phyloP scores from a whole-genome alignment of 768 basidiomycete genomes.

The Coprinopsis sp. region DNA sequence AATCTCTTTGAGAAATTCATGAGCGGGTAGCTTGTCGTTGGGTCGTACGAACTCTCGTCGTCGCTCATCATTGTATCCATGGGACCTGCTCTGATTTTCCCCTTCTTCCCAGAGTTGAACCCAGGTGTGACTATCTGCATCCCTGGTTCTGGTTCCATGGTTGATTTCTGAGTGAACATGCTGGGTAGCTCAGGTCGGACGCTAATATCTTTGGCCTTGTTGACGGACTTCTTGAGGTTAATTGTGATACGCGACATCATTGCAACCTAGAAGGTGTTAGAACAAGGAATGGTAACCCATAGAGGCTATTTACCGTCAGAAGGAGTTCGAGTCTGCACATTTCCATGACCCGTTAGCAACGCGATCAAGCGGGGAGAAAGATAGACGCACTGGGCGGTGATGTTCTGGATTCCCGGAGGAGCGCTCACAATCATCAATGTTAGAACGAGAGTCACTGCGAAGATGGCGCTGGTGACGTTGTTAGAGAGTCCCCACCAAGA shows the following conservation, averaged over 20 bases:
- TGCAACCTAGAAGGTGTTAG: slow-evolving; percentile 33
- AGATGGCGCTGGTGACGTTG: slow-evolving; percentile 43
- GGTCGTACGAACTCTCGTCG: not conserved
- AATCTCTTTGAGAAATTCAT: not conserved
- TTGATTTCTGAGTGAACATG: slow-evolving; percentile 17
- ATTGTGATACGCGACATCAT: slow-evolving; percentile 72
- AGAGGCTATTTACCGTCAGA: not conserved
- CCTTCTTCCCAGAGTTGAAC: too few species aligned
- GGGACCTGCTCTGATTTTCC: too few species aligned
- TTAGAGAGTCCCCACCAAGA: too few species aligned
- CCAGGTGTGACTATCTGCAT: slow-evolving; percentile 17
- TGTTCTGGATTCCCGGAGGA: slow-evolving; percentile 41
- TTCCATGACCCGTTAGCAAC: slow-evolving; percentile 38
- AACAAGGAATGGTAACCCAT: slow-evolving; percentile 3
- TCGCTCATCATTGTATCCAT: not conserved
- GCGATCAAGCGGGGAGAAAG: not conserved
- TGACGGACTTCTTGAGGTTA: slow-evolving; percentile 44
- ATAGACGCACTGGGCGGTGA: slow-evolving; percentile 40
- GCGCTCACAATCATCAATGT: slow-evolving; percentile 43
- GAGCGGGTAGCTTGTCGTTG: not conserved
- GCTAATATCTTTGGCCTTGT: slow-evolving; percentile 14
- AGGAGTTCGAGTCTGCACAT: slow-evolving; percentile 8
- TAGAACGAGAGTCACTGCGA: slow-evolving; percentile 38
- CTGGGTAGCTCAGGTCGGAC: slow-evolving; percentile 21
- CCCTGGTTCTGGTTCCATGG: slow-evolving; percentile 8